Evolutionary conservation across 176 grass and related monocot species (phyloP).

Genomic region (Lolium rigidum): DNA sequence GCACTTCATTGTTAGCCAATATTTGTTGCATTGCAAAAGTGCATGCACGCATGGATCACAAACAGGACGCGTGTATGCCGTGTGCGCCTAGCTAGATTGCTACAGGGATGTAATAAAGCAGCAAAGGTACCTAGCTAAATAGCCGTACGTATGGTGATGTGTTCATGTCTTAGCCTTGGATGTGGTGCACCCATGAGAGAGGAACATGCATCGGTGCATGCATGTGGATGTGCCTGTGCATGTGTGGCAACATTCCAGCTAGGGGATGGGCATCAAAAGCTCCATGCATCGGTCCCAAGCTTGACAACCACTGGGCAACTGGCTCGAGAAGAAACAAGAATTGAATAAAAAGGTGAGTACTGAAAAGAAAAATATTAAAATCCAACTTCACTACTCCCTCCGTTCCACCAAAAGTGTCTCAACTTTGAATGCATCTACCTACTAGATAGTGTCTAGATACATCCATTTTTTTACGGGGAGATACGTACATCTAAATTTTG

Average conservation of each 20-base stretch:
- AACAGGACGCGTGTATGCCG: background rate
- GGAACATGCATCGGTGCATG: background rate
- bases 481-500: too few relatives aligned
- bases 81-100: background rate
- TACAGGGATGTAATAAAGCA: constrained; percentile 18
- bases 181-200: background rate
- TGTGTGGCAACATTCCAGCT: background rate
- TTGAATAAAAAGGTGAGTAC: too few relatives aligned
- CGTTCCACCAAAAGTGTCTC: too few relatives aligned
- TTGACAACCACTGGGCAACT: background rate
- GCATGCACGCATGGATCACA: background rate
- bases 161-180: constrained; percentile 7
- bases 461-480: too few relatives aligned
- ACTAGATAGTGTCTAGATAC: too few relatives aligned
- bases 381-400: too few relatives aligned
- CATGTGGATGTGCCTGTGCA: background rate
- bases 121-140: background rate
- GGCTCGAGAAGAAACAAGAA: too few relatives aligned
- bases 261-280: background rate
- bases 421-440: too few relatives aligned
- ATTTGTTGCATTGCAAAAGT: background rate
- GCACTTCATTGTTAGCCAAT: too few relatives aligned
- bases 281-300: background rate
- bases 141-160: background rate
- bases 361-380: too few relatives aligned